phyloP scores from a whole-genome alignment of 371 early-diverging fungal species.

The Dichotomocladium elegans region DNA sequence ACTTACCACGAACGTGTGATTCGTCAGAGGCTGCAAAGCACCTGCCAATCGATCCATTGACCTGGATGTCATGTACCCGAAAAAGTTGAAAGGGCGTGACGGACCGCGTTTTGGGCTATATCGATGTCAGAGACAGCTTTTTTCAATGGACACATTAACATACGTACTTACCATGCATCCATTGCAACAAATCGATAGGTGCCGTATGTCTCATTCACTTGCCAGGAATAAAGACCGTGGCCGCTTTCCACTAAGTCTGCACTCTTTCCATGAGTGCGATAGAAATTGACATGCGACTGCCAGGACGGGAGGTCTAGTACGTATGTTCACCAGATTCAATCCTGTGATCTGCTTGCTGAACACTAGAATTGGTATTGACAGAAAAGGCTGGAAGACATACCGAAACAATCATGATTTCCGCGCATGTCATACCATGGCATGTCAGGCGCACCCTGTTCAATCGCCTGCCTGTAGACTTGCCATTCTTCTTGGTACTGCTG shows the following conservation, averaged over 20 bases:
- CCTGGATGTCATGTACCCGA: constrained; percentile 72
- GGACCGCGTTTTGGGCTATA: constrained; percentile 72
- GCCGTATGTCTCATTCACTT: constrained; percentile 58
- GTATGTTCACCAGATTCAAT: too few relatives aligned
- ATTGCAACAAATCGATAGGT: constrained; percentile 80
- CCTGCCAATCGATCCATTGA: constrained; percentile 69
- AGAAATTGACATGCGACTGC: constrained; percentile 63
- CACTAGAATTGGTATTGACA: not conserved
- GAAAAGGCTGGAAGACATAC: constrained; percentile 59
- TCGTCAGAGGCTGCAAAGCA: constrained; percentile 36
- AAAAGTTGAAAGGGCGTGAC: constrained; percentile 86
- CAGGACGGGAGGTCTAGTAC: constrained; percentile 64
- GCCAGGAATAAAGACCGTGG: constrained; percentile 52
- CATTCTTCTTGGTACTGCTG: constrained; percentile 84
- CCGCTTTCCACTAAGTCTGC: constrained; percentile 46
- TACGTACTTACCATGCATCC: constrained; percentile 68
- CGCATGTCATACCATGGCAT: constrained; percentile 79
- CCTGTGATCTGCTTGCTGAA: too few relatives aligned
- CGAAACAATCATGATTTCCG: constrained; percentile 86
- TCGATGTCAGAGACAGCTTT: not conserved
- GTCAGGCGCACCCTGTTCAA: constrained; percentile 47
- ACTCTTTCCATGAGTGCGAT: constrained; percentile 51
- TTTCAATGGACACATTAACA: not conserved
- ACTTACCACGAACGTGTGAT: constrained; percentile 70
- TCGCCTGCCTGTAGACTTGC: constrained; percentile 63